A percentile compares a stretch with the other conserved stretches of the same genome.
Conservation (phyloP, 2,329 filamentous ascomycete species). For the Fusarium sororula region DNA sequence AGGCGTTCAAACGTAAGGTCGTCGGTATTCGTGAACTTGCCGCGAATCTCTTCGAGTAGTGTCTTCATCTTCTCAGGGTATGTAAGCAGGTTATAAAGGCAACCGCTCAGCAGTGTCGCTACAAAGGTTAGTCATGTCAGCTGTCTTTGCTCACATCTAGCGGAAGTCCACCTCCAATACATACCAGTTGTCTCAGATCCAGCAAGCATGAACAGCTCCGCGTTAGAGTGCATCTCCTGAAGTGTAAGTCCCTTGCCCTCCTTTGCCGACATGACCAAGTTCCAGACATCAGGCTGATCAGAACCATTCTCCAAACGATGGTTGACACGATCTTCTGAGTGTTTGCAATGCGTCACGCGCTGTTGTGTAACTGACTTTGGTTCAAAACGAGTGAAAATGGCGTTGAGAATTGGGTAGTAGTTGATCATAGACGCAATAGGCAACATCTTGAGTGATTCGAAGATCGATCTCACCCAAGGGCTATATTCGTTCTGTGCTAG, state of each 20-base stretch:
- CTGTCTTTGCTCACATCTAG: background rate
- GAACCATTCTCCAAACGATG: background rate
- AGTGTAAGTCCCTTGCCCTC: constrained; percentile 16
- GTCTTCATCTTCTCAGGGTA: background rate
- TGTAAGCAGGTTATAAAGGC: background rate
- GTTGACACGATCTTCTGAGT: constrained; percentile 5
- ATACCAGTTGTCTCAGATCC: constrained; percentile 21
- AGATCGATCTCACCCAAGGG: constrained; percentile 41
- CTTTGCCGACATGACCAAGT: constrained; percentile 5
- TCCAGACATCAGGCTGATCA: constrained; percentile 21
- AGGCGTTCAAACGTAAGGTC: background rate
- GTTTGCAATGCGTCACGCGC: constrained; percentile 6
- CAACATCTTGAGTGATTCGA: constrained; percentile 13
- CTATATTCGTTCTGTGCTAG: constrained; percentile 38
- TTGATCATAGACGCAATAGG: background rate
- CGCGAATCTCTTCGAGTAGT: background rate
- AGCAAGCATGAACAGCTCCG: constrained; percentile 18
- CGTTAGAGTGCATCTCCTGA: constrained; percentile 17
- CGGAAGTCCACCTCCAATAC: rapidly evolving
- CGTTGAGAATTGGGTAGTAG: constrained; percentile 8
- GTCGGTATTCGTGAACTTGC: background rate
- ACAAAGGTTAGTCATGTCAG: background rate
- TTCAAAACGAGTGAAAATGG: background rate
- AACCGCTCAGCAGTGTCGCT: constrained; percentile 8
- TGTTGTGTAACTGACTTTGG: constrained; percentile 6